Percentiles rank a stretch among this genome's conserved stretches.
Conservation (phyloP, 768 basidiomycete species). For the Exidia glandulosa region DNA sequence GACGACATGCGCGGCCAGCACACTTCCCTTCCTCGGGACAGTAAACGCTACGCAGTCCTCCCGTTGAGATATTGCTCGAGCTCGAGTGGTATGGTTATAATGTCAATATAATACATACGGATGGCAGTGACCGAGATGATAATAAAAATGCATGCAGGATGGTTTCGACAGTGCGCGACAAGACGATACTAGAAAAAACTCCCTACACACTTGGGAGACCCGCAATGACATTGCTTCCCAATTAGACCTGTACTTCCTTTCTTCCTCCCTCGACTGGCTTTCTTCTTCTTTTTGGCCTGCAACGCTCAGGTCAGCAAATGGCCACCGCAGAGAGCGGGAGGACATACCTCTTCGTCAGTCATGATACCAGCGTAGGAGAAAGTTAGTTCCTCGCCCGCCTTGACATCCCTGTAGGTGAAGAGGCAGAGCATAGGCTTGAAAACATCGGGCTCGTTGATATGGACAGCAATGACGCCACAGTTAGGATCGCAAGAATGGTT, state of each 20-base stretch:
- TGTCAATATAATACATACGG: too few relatives aligned
- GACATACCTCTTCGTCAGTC: slow-evolving; percentile 15
- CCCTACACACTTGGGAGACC: slow-evolving; percentile 40
- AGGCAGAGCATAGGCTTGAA: slow-evolving; percentile 58
- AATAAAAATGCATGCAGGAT: too few relatives aligned
- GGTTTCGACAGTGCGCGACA: too few relatives aligned
- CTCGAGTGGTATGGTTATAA: too few relatives aligned
- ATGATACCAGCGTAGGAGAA: slow-evolving; percentile 60
- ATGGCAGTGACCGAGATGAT: too few relatives aligned
- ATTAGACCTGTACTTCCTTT: slow-evolving; percentile 11
- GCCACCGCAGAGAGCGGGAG: neutral
- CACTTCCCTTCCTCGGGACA: neutral
- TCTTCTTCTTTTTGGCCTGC: neutral
- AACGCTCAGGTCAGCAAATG: neutral
- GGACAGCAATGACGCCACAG: slow-evolving; percentile 54
- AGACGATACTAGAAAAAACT: slow-evolving; percentile 17
- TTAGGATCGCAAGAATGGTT: slow-evolving; percentile 93
- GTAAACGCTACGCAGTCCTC: too few relatives aligned
- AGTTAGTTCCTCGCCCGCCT: slow-evolving; percentile 57
- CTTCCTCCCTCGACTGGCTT: neutral
- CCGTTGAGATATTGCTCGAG: too few relatives aligned
- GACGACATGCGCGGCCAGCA: neutral
- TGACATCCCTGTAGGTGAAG: slow-evolving; percentile 56
- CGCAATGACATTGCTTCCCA: slow-evolving; percentile 33
- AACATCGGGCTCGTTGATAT: slow-evolving; percentile 67